Evolutionary conservation across 2,329 filamentous ascomycete genomes (phyloP), one percentile per base, ranked within the genome.

Genomic region (Pseudocercospora macadamiae): DNA sequence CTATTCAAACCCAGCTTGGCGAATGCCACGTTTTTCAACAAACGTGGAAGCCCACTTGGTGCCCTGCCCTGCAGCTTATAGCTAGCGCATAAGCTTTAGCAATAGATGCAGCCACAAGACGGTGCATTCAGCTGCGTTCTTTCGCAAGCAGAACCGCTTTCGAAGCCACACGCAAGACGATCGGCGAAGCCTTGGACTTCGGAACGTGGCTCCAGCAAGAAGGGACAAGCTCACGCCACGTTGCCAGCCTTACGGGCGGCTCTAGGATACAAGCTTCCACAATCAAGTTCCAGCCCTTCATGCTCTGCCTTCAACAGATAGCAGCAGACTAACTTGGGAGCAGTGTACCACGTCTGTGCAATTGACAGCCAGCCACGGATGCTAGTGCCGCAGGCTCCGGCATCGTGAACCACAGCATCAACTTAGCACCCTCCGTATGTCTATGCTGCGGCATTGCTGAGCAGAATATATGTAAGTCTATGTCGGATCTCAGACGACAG

Each of bases 21-120:
- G 28, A 12, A 12, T 32, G 28, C 28, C 28, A 32, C 28, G 28
- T 12, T 32, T 6, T 7, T 32, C 12, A 32, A 25, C 21, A 45
- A 26, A 45, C 42, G 42, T 45, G 42, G 42, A 12, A 45, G 18
- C 5, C 42, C 42, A 45, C 42, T 45, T 45, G 42, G 21, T 45
- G 42, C 28, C 6, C 42, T 45, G 42, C 28, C 6, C 42, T 45
- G 18, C 21, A 45, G 42, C 42, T 21, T 21, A 45, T 12, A 9
- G 21, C 42, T 26, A 45, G 21, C 21, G 42, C 19, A 12, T 26
- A 21, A 45, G 42, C 42, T 21, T 45, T 45, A 4, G 42, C 18
- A 18, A 5, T 6, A 45, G 21, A 21, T 45, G 42, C 42, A 45
- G 42, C 42, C 42, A 26, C 42, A 1, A 45, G 25, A 12, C 18